Evolutionary conservation across 225 moss, liverwort and hornwort genomes (phyloP), one percentile per base, ranked within the genome.

Genomic region (Takakia lepidozioides): DNA sequence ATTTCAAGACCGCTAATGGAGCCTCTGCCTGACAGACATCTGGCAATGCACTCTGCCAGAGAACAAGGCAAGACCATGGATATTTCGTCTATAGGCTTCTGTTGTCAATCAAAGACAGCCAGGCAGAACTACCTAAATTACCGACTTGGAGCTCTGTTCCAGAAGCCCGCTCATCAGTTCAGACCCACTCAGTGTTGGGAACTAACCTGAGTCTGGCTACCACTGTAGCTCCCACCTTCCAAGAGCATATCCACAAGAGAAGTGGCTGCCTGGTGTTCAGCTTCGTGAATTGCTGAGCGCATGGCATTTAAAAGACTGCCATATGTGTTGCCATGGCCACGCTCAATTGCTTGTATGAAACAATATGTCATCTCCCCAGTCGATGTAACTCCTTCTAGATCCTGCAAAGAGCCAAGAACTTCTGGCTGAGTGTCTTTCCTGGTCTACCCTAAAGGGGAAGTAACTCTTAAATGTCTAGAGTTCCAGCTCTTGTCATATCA

Each of bases 301-400:
- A 95, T 95, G 35, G 87, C 86, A 64, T 82, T 83, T 21, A 95
- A 24, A 56, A 95, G 84, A 57, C 69, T 78, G 44, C 60, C 79
- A 50, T 95, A 95, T 14, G 95, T 95, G 44, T 27, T 77, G 5
- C 63, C 87, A 54, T 73, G 64, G 42, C 79, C 80, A 43, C 73
- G 76, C 61, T 95, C 95, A 32, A 95, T 80, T 25, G 95, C 95
- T 71, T 95, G 89, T 50, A 95, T 95, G 63, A 95, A 95, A 67
- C 90, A 87, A 62, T 76, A 95, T 6, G 95, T 95, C 90, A 90
- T 95, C 63, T 90, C 95, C 49, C 95, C 95, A 40, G 90, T 87
- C 22, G 86, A 87, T 18, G 82, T 80, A 51, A 80, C 60, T 54
- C 67, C 75, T 22, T 83, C 84, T 46, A 90, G 65, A 38, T 65